Evolutionary conservation across 371 early-diverging fungal genomes (phyloP), one percentile per base, ranked within the genome.

Genomic region (Phascolomyces articulosus): DNA sequence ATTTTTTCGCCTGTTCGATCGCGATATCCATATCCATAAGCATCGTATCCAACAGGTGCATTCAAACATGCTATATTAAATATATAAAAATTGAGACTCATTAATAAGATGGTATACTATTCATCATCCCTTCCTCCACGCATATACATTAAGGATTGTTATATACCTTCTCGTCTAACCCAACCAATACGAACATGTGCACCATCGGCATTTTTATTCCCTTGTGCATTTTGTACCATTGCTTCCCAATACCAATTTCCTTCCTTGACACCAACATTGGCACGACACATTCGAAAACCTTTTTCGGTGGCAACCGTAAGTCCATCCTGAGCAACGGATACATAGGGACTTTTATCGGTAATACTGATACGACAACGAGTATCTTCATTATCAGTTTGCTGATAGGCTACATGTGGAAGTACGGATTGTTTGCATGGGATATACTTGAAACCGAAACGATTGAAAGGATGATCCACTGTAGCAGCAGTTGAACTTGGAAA

Each of bases 211-310:
- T 77, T 81, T 10, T 70, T 41, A 23, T 60, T 60, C 0, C 76
- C 76, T 49, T 67, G 63, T 10, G 78, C 77, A 18, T 80, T 77
- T 29, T 80, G 81, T 4, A 90, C 73, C 10, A 74, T 77, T 3
- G 87, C 87, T 67, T 90, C 90, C 77, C 85, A 90, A 64, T 74
- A 90, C 90, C 90, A 90, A 29, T 74, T 78, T 7, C 90, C 90
- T 65, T 89, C 87, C 18, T 85, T 77, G 1, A 90, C 89, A 27
- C 88, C 85, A 11, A 85, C 84, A 66, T 86, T 90, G 18, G 89
- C 87, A 20, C 91, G 79, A 34, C 85, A 88, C 83, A 85, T 89
- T 1, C 90, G 86, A 69, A 89, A 91, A 0, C 91, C 91, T 63
- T 82, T 84, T 47, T 87, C 87, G 0, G 89, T 87, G 23, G 88